Conservation (phyloP, 768 basidiomycete genomes). For the Phylloporus sp. region DNA sequence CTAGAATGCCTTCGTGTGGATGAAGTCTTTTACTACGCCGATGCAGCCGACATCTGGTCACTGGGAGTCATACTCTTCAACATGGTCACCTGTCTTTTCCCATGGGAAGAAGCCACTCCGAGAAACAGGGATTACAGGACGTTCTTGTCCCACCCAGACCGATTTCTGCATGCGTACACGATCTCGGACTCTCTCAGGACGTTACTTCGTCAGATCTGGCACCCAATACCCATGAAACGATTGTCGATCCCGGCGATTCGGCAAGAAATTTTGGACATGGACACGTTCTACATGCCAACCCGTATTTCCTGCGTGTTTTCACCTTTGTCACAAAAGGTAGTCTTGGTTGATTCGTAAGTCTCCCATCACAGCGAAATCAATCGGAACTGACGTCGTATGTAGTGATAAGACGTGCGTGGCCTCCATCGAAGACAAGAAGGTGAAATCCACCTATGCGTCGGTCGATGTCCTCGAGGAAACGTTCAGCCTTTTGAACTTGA, state of each 20-base stretch:
- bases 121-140: neutral
- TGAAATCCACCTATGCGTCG: neutral
- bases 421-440: neutral
- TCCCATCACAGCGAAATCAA: too few relatives aligned
- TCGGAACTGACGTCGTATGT: neutral
- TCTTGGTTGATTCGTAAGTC: constrained; percentile 15
- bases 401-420: constrained; percentile 14
- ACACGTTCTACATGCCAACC: constrained; percentile 8
- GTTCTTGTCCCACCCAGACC: neutral
- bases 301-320: neutral
- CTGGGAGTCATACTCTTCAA: constrained; percentile 80
- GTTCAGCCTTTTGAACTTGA: neutral
- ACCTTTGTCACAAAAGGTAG: neutral
- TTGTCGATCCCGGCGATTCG: constrained; percentile 18
- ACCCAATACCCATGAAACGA: constrained; percentile 8
- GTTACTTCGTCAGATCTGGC: constrained; percentile 14
- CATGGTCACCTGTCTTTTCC: constrained; percentile 56
- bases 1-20: constrained; percentile 54
- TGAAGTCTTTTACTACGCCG: constrained; percentile 18
- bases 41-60: constrained; percentile 58
- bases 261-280: constrained; percentile 11
- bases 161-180: constrained; percentile 1
- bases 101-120: constrained; percentile 14
- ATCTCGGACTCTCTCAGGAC: constrained; percentile 9
- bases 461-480: neutral